phyloP scores from a whole-genome alignment of 78 protist species.

The Dictyostelium firmibasis region DNA sequence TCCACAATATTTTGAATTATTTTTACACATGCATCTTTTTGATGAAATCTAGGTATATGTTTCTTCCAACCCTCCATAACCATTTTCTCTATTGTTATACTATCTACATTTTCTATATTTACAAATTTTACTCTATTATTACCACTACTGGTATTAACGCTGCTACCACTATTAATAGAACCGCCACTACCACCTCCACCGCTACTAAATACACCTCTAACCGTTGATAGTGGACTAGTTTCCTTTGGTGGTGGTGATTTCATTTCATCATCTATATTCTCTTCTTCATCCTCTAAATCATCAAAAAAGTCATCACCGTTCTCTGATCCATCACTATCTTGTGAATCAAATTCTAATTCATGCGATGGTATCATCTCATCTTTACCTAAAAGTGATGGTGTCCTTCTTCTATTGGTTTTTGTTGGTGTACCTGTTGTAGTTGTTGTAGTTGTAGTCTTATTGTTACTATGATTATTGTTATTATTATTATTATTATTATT shows the following conservation, averaged over 20 bases:
- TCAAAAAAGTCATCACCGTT: not conserved
- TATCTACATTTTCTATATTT: conserved; percentile 6
- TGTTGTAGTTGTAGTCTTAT: not conserved
- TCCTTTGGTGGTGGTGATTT: conserved; percentile 29
- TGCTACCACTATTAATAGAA: not conserved
- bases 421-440: not conserved
- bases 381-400: not conserved
- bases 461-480: not conserved
- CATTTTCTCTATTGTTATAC: not conserved
- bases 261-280: not conserved
- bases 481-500: too few species aligned
- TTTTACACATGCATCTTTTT: conserved; percentile 15
- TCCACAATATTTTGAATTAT: conserved; percentile 10
- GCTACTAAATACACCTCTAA: not conserved
- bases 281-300: not conserved
- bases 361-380: not conserved
- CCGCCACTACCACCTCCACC: not conserved
- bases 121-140: not conserved
- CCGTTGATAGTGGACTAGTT: not conserved
- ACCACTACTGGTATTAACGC: not conserved
- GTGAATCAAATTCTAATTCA: conserved; percentile 4
- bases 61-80: conserved; percentile 40
- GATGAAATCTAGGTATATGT: conserved; percentile 49
- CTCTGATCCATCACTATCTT: conserved; percentile 1
- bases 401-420: not conserved